phyloP scores from a whole-genome alignment of 306 rosid species.

The Parietaria judaica region DNA sequence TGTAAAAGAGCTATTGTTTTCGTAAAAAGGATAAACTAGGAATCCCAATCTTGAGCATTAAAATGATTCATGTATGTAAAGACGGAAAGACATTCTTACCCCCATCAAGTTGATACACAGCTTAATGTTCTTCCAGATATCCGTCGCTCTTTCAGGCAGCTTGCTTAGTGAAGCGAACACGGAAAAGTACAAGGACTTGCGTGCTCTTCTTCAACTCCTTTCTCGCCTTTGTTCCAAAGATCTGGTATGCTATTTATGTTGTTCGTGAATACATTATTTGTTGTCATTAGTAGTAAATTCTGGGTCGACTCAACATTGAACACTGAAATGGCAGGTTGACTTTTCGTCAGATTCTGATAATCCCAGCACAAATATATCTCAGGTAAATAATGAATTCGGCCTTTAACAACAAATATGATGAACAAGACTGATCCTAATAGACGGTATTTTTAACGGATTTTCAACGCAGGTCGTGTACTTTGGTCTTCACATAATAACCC shows the following conservation, averaged over 20 bases:
- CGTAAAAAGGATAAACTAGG: too few species aligned
- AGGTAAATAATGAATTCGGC: conserved; percentile 31
- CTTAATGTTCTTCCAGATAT: conserved; percentile 52
- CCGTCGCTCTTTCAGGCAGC: conserved; percentile 72
- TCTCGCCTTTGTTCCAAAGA: conserved; percentile 89
- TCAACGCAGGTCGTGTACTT: conserved; percentile 77
- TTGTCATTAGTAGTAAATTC: conserved; percentile 8
- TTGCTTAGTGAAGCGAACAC: conserved; percentile 72
- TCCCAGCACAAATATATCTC: conserved; percentile 80
- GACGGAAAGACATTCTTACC: not conserved
- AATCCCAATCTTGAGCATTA: not conserved
- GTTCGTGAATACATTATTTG: not conserved
- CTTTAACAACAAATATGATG: too few species aligned
- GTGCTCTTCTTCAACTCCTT: conserved; percentile 97
- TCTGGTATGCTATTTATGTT: conserved; percentile 41
- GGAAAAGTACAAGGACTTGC: conserved; percentile 84
- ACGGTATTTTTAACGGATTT: not conserved
- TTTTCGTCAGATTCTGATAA: conserved; percentile 78
- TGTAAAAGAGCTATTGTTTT: too few species aligned
- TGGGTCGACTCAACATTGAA: conserved; percentile 19
- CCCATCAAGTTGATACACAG: conserved; percentile 3
- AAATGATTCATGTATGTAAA: not conserved
- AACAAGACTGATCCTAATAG: too few species aligned
- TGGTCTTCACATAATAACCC: conserved; percentile 85
- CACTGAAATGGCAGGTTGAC: conserved; percentile 56